Base-by-base conservation (phyloP, 1,284 basidiomycete species). In the Rhodotorula sp. region DNA sequence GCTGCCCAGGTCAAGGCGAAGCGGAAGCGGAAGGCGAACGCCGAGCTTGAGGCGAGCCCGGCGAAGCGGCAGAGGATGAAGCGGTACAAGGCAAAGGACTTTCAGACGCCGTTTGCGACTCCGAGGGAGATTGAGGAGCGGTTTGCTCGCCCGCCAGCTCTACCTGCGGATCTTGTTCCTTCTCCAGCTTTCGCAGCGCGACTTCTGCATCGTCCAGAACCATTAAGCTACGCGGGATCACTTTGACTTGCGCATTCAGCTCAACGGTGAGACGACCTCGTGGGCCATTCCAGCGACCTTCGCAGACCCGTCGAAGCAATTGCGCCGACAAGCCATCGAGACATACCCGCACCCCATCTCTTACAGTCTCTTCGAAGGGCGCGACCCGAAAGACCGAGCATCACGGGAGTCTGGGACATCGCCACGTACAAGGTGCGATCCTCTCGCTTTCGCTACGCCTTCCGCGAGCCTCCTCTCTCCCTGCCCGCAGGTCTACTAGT, bases 191-290 rank as follows among this genome's bases (percentile, higher is more conserved):
- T 7, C 44, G 7, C 34, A 61, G 40, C 52, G 70, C 16, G 67
- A 66, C 64, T 67, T 66, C 59, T 72, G 57, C 61, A 30, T 72
- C 48, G 31, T 72, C 9, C 70, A 72, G n/a, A 37, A 69, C 13
- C 70, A 72, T 26, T 54, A 63, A 52, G 70, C 70, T 6, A 69
- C 70, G 3, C 22, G 26, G 20, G 48, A 63, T 6, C 70, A 72
- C 46, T 66, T 34, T 40, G 70, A 72, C 46, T 55, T 72, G 18
- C 67, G 70, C 28, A 37, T 72, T 11, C 70, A 72, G 28, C 64
- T 69, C 46, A 64, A 69, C 58, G 67, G 61, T 30, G 4, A 9
- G 8, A 66, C 62, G 7, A 26, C 59, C 26, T 64, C 61, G 5
- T 72, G 60, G 52, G 67, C 64, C 8, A 64, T 72, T 37, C 70